Conservation (phyloP, 495 filamentous ascomycete species). For the Collariella sp. region DNA sequence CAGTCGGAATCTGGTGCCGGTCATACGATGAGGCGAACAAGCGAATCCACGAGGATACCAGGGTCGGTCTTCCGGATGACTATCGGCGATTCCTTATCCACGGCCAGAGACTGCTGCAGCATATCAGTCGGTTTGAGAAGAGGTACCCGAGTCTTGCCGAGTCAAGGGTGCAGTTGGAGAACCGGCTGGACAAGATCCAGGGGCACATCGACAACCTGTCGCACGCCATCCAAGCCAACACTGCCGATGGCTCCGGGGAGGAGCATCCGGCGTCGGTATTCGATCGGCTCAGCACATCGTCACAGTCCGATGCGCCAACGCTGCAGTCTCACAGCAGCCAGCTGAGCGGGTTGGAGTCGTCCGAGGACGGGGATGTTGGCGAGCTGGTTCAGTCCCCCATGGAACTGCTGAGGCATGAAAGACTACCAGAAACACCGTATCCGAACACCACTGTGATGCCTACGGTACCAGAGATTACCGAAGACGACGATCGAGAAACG, state of each 20-base stretch:
- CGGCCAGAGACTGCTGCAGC: slow-evolving; percentile 46
- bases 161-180: slow-evolving; percentile 40
- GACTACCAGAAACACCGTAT: slow-evolving; percentile 5
- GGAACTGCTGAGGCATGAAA: slow-evolving; percentile 5
- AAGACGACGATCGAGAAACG: slow-evolving; percentile 15
- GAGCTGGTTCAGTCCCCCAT: slow-evolving; percentile 8
- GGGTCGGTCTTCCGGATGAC: slow-evolving; percentile 58
- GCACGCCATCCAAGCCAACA: slow-evolving; percentile 36
- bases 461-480: slow-evolving; percentile 6
- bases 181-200: slow-evolving; percentile 45
- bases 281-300: slow-evolving; percentile 60
- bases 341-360: slow-evolving; percentile 19
- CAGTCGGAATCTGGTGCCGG: slow-evolving; percentile 50
- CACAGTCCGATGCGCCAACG: slow-evolving; percentile 37
- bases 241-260: slow-evolving; percentile 36
- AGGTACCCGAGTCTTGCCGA: slow-evolving; percentile 27
- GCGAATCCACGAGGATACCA: slow-evolving; percentile 46
- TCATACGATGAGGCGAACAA: slow-evolving; percentile 55
- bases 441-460: slow-evolving; percentile 20
- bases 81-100: slow-evolving; percentile 65
- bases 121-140: slow-evolving; percentile 40
- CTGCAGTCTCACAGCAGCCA: slow-evolving; percentile 31
- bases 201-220: slow-evolving; percentile 49
- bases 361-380: slow-evolving; percentile 1
- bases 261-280: slow-evolving; percentile 56